These are phyloP conservation scores for Nicotiana rustica DNA, from an alignment of 305 asterid species.

Conservation along the genomic window DNA sequence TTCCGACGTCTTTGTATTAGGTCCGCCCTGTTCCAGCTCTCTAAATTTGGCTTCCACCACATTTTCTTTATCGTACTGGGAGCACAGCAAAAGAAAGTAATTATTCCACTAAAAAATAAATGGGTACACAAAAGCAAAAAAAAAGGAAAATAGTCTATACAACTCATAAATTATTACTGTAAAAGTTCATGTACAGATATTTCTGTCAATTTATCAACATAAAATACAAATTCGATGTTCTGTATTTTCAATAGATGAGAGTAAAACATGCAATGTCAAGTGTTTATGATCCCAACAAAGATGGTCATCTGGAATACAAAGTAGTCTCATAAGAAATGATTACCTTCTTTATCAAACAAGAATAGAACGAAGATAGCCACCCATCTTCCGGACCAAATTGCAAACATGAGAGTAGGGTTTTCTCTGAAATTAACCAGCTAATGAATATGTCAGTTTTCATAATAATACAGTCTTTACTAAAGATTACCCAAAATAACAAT, in stretches of 20 bases:
- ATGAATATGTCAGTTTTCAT: constrained; percentile 30
- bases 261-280: too few relatives aligned
- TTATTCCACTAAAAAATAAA: constrained; percentile 33
- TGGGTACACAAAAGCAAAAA: background rate
- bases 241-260: constrained; percentile 1
- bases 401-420: constrained; percentile 69
- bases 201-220: constrained; percentile 2
- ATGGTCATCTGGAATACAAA: constrained; percentile 14
- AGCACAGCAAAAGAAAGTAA: constrained; percentile 37
- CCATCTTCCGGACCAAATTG: constrained; percentile 90
- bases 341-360: constrained; percentile 95
- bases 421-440: constrained; percentile 61
- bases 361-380: constrained; percentile 96
- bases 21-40: constrained; percentile 82
- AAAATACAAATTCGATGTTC: constrained; percentile 10
- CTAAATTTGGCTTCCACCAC: constrained; percentile 83
- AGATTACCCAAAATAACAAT: background rate
- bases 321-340: constrained; percentile 31
- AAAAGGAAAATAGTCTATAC: constrained; percentile 7
- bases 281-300: background rate
- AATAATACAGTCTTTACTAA: constrained; percentile 29
- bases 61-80: constrained; percentile 89
- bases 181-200: constrained; percentile 10
- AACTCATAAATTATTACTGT: constrained; percentile 25
- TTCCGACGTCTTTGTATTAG: constrained; percentile 54